Evolutionary conservation across 768 basidiomycete genomes (phyloP).

Genomic region (Naematelia aurantialba): DNA sequence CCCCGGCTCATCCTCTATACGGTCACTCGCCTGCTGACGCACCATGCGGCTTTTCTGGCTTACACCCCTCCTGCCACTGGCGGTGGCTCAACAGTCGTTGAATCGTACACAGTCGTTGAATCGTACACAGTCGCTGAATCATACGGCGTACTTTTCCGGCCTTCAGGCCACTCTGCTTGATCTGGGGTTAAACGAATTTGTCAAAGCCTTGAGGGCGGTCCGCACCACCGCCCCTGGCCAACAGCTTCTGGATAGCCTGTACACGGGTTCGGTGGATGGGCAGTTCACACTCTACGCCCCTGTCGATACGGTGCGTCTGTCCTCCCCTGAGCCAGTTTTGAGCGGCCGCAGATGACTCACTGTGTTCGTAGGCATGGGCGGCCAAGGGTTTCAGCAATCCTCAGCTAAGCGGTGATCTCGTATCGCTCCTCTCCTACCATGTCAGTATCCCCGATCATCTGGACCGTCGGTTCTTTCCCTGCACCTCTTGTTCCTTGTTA

Average conservation of each 20-base stretch:
- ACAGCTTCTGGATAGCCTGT: conserved; percentile 15
- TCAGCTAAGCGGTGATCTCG: conserved; percentile 14
- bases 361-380: conserved; percentile 5
- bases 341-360: no score
- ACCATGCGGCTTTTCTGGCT: no score
- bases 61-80: no score
- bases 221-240: conserved; percentile 6
- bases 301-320: conserved; percentile 23
- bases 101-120: no score
- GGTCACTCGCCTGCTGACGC: no score
- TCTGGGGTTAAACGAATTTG: conserved; percentile 8
- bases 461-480: no score
- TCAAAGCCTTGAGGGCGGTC: conserved; percentile 9
- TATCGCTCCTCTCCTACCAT: conserved; percentile 25
- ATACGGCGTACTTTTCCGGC: neutral
- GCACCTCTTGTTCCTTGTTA: neutral
- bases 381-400: conserved; percentile 9
- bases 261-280: conserved; percentile 14
- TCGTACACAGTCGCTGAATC: neutral
- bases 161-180: neutral
- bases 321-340: conserved; percentile 10
- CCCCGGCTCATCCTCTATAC: no score
- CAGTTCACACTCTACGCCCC: conserved; percentile 30
- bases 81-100: no score
- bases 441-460: conserved; percentile 15